Percentiles rank a stretch among this genome's conserved stretches.
Conservation (phyloP, 208 protist genomes). For the Acanthamoeba healyi region DNA sequence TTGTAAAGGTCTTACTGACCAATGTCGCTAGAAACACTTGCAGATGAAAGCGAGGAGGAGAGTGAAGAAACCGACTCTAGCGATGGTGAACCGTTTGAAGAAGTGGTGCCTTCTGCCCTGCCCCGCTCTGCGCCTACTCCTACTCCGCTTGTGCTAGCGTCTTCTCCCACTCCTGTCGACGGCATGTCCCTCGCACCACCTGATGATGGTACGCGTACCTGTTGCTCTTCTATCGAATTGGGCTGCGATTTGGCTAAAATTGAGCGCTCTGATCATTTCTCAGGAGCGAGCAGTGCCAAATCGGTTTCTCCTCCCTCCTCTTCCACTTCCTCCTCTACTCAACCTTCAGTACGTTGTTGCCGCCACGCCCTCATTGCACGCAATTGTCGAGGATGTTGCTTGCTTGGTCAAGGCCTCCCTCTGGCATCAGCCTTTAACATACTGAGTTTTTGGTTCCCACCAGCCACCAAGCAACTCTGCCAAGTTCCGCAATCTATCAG, state of each 20-base stretch:
- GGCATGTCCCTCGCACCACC: neutral
- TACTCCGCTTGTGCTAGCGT: neutral
- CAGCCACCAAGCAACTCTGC: conserved; percentile 1
- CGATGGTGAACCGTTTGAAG: neutral
- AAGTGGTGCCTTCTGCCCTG: neutral
- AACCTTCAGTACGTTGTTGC: neutral
- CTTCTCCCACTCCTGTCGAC: neutral
- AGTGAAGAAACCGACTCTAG: neutral
- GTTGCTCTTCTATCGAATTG: neutral
- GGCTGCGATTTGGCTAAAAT: neutral
- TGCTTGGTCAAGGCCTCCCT: no score
- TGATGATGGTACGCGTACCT: neutral
- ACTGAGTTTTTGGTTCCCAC: neutral
- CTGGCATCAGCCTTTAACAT: no score
- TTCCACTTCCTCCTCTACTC: neutral
- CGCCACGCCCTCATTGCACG: neutral
- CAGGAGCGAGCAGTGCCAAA: neutral
- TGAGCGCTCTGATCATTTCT: neutral
- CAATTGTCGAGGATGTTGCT: no score
- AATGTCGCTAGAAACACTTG: no score
- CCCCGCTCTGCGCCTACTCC: neutral
- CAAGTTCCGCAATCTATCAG: neutral
- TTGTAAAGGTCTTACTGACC: no score
- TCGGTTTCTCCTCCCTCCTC: neutral
- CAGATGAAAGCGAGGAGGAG: neutral